Percentiles rank a stretch among this genome's conserved stretches.
Conservation (phyloP, 2,329 filamentous ascomycete species). For the Lanzia echinophila region DNA sequence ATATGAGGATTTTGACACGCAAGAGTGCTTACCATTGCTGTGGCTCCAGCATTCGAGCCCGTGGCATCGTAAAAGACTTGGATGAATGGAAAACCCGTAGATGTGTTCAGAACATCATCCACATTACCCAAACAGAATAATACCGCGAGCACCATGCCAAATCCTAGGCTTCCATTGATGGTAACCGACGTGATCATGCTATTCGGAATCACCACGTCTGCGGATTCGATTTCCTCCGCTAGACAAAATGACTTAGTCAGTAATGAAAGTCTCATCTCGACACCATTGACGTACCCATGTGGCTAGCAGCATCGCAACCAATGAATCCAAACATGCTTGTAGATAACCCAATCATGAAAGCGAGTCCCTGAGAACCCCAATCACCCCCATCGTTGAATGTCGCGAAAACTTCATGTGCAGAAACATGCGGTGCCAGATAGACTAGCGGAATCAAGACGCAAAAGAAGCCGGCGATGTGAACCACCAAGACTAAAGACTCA, state of each 20-base stretch:
- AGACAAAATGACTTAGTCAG: background rate
- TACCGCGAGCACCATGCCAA: slow-evolving; percentile 10
- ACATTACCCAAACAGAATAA: slow-evolving; percentile 8
- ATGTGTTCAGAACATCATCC: background rate
- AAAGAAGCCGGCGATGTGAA: slow-evolving; percentile 40
- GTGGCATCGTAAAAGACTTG: background rate
- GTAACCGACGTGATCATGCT: slow-evolving; percentile 7
- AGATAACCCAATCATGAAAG: slow-evolving; percentile 31
- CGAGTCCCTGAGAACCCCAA: slow-evolving; percentile 28
- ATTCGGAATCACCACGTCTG: slow-evolving; percentile 5
- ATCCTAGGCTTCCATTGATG: slow-evolving; percentile 10
- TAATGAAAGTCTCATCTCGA: background rate
- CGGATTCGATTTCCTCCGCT: slow-evolving; percentile 11
- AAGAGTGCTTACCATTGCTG: background rate
- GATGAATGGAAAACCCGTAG: slow-evolving; percentile 8
- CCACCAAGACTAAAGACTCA: slow-evolving; percentile 36
- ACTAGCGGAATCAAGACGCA: slow-evolving; percentile 36
- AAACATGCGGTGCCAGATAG: slow-evolving; percentile 15
- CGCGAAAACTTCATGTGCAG: slow-evolving; percentile 23
- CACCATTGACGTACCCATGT: background rate
- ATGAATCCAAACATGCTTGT: background rate
- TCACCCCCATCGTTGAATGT: slow-evolving; percentile 27
- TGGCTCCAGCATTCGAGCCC: background rate
- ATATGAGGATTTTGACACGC: background rate
- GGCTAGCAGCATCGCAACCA: background rate